These are phyloP conservation scores for Haplosporangium gracile DNA, from an alignment of 192 early-diverging fungal genomes.

Conservation along the genomic window DNA sequence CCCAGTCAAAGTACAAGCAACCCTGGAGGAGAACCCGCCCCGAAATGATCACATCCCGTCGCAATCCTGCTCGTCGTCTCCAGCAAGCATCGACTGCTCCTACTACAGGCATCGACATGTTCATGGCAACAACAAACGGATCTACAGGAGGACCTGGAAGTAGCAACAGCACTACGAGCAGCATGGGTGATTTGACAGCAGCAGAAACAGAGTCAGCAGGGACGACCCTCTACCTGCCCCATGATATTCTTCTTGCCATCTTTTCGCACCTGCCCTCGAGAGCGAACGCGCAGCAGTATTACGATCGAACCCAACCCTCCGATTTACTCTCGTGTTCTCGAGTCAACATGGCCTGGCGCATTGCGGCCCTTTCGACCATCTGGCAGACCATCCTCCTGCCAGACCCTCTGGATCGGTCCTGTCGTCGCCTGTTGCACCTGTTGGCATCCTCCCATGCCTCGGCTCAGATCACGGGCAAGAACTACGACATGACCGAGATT, in stretches of 20 bases:
- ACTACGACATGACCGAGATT: slow-evolving; percentile 54
- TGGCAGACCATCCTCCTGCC: slow-evolving; percentile 51
- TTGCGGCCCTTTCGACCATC: slow-evolving; percentile 46
- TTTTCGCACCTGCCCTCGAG: slow-evolving; percentile 40
- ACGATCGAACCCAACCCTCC: slow-evolving; percentile 39
- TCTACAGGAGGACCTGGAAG: neutral
- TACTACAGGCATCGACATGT: neutral
- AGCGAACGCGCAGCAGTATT: slow-evolving; percentile 51
- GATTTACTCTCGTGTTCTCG: slow-evolving; percentile 49
- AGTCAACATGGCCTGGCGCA: slow-evolving; percentile 55
- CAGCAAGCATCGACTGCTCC: neutral
- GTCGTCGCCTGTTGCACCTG: slow-evolving; percentile 37
- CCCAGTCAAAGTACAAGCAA: slow-evolving; percentile 33
- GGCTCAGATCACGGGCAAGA: slow-evolving; percentile 49
- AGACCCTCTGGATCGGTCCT: slow-evolving; percentile 44
- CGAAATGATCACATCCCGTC: slow-evolving; percentile 13
- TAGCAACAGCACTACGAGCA: neutral
- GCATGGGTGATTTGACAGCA: neutral
- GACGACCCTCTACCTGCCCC: slow-evolving; percentile 23
- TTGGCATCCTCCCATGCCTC: slow-evolving; percentile 47
- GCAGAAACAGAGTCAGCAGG: neutral
- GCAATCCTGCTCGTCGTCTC: neutral
- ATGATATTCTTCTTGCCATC: slow-evolving; percentile 53
- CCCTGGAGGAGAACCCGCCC: slow-evolving; percentile 37
- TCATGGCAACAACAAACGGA: neutral